Evolutionary conservation across 352 stramenopile species (phyloP).

Genomic region (Elongisporangium anandrum): DNA sequence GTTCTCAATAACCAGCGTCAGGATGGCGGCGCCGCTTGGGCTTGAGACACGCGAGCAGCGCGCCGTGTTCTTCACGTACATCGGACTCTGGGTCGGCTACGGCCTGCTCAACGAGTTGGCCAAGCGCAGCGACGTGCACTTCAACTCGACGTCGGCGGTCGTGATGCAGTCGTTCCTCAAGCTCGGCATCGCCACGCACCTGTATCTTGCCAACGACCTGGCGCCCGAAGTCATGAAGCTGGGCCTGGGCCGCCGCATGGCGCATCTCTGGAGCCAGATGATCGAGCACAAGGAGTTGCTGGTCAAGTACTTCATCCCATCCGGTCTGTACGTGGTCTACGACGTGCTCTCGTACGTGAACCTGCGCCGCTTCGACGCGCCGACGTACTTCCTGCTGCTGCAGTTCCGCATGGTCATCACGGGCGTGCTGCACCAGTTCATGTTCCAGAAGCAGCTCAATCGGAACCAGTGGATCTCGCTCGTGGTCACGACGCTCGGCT

Average conservation of each 20-base stretch:
- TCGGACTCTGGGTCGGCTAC: conserved; percentile 74
- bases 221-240: conserved; percentile 30
- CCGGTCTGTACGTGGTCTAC: conserved; percentile 76
- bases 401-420: conserved; percentile 82
- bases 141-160: conserved; percentile 73
- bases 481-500: conserved; percentile 62
- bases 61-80: conserved; percentile 76
- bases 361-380: conserved; percentile 60
- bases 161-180: conserved; percentile 77
- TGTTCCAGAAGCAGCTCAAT: conserved; percentile 72
- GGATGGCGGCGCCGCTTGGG: conserved; percentile 54
- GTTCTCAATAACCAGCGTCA: background rate
- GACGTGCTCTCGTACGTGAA: conserved; percentile 85
- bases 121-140: conserved; percentile 58
- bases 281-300: conserved; percentile 38
- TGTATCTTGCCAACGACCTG: conserved; percentile 33
- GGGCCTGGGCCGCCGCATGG: conserved; percentile 19
- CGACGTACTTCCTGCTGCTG: conserved; percentile 76
- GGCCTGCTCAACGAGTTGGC: conserved; percentile 74
- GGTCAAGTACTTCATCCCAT: conserved; percentile 70
- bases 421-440: conserved; percentile 67
- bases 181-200: conserved; percentile 56
- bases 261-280: conserved; percentile 31
- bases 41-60: conserved; percentile 70
- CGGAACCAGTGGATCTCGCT: conserved; percentile 77